Base-by-base conservation (phyloP, 2,329 filamentous ascomycete genomes). In the Diaporthe australafricana region DNA sequence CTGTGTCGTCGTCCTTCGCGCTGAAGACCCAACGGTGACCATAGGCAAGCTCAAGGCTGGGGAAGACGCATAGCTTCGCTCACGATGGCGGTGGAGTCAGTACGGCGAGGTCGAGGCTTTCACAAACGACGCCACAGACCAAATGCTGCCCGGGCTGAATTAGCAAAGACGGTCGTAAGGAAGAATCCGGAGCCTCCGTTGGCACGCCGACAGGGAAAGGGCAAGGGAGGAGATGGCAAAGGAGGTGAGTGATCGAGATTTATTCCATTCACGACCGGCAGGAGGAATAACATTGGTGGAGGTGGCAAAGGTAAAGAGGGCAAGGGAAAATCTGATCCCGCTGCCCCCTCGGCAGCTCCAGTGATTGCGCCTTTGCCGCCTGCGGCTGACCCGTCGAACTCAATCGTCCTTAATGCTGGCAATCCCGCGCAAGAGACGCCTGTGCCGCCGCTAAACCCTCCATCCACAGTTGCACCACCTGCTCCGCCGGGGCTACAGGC, bases 51-150 rank as follows among this genome's bases (percentile, higher is more conserved):
- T 55, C 32, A 3, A n/a, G 52, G 52, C 30, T 55, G 27, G 16
- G 52, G 52, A 55, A 16, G 52, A 20, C 5, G 40, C 40, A 5
- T 40, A 47, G 42, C 25, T 32, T 47, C 42, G n/a, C 40, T 16
- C 40, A 63, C 20, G 60, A 63, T 63, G 60, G 42, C 60, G 22
- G 60, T 48, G 42, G 60, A 48, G 7, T 48, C 60, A 48, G 22
- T 25, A 38, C 40, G 60, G 42, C 42, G 42, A 63, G 60, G 60
- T 3, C 67, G 53, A 30, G 67, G 67, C 27, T 27, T 62, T 30
- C 67, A 70, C 55, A 70, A 70, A 35, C 55, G 67, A 22, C 53
- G 67, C 42, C 53, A 50, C 55, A 70, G 67, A 53, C 30, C 32
- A 14, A 45, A 45, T 25, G 47, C 14, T 47, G 66, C 52, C 5